Evolutionary conservation across 768 basidiomycete genomes (phyloP).

Genomic region (Tylopilus intermedius): DNA sequence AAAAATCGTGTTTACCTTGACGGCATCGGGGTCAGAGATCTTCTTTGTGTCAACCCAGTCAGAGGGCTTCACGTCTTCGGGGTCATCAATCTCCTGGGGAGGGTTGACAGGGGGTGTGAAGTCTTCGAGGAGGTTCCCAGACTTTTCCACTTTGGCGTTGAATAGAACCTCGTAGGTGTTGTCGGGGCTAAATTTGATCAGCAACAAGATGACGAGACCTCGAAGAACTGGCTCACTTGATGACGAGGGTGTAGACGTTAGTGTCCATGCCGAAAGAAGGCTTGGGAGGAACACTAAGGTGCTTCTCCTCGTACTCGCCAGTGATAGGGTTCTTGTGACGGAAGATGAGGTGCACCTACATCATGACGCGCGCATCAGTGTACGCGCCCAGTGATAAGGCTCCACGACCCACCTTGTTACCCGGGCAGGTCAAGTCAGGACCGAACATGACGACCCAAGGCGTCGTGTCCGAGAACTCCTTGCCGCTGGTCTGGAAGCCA

Average conservation of each 20-base stretch:
- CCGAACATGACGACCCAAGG: constrained; percentile 98
- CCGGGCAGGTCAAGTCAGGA: constrained; percentile 90
- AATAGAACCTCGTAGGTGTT: constrained; percentile 90
- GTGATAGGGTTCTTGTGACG: constrained; percentile 92
- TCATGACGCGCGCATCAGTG: constrained; percentile 3
- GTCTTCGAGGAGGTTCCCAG: constrained; percentile 86
- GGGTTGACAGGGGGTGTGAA: constrained; percentile 94
- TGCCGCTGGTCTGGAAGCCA: constrained; percentile 88
- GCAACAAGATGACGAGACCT: not conserved
- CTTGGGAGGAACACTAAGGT: constrained; percentile 73
- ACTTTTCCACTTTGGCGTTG: constrained; percentile 78
- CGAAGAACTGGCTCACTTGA: constrained; percentile 60
- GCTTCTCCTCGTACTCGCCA: constrained; percentile 95
- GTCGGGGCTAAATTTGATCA: constrained; percentile 60
- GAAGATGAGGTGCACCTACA: constrained; percentile 97
- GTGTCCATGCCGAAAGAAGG: constrained; percentile 88
- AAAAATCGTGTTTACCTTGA: constrained; percentile 47
- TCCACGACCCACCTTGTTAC: constrained; percentile 64
- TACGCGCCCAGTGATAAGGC: no score
- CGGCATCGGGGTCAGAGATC: constrained; percentile 81
- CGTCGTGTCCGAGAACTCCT: constrained; percentile 91
- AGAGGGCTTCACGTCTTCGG: constrained; percentile 82
- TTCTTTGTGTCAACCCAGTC: constrained; percentile 90
- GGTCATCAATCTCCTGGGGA: constrained; percentile 86
- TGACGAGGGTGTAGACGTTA: constrained; percentile 89